Evolutionary conservation across 2,329 filamentous ascomycete species (phyloP), one percentile per base, ranked within the genome.

Genomic region (Myotisia sp.): DNA sequence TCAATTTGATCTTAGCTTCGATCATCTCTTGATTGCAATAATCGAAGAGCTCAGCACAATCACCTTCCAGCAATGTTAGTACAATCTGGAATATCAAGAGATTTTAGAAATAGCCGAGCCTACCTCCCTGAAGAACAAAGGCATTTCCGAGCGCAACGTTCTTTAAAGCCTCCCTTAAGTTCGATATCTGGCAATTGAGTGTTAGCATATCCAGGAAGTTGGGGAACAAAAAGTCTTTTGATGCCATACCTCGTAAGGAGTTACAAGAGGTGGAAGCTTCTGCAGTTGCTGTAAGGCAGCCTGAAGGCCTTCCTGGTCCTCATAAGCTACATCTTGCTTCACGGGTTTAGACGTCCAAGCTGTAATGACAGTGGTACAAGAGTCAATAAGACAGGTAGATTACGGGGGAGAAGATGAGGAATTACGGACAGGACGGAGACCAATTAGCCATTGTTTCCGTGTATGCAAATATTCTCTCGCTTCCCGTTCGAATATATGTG

Each of bases 31-130:
- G 79, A 48, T 81, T 77, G 59, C 90, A 98, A 65, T 98, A 98
- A 58, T 90, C 84, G 51, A 98, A 98, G 6, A 95, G 71, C 63
- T 98, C 90, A 10, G 90, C 90, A 53, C 90, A 98, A 61, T 98
- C 90, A 29, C 61, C 58, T 61, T 23, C 12, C 13, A 23, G 7
- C 7, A 16, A 9, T 12, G 26, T 29, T 6, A 22, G 26, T 29
- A 18, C 22, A n/a, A 14, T 19, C 12, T 14, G 24, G 20, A 21
- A 17, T 27, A 26, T 17, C 18, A 26, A 6, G 18, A 16, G n/a
- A 29, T 9, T 35, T 8, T 34, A 24, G 13, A 7, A 8, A 8
- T 3, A 17, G n/a, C 18, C 14, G 33, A 12, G 44, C 47, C 32
- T 46, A 60, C 87, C 90, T 40, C 90, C 90, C 62, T 98, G 90